These are phyloP conservation scores for Starmerella roubikii DNA, from an alignment of 805 yeast species.

Conservation along the genomic window DNA sequence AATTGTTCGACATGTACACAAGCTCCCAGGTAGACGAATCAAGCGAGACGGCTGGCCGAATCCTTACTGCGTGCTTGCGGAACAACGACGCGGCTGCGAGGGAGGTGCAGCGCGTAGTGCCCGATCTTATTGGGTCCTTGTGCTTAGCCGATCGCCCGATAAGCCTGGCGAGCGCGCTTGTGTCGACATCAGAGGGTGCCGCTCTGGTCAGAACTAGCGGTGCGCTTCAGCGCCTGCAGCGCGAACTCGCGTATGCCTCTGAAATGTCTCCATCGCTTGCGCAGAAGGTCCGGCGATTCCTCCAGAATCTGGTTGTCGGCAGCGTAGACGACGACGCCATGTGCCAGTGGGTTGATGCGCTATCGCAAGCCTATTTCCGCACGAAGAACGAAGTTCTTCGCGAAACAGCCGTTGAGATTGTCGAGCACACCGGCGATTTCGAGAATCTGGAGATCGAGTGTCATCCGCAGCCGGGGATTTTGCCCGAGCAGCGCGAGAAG, in stretches of 20 bases:
- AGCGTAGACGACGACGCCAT: conserved; percentile 11
- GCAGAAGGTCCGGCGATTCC: conserved; percentile 5
- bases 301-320: conserved; percentile 9
- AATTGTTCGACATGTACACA: conserved; percentile 14
- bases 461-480: conserved; percentile 12
- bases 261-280: neutral
- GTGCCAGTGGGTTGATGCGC: conserved; percentile 14
- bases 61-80: conserved; percentile 54
- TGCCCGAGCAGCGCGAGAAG: conserved; percentile 4
- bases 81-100: conserved; percentile 51
- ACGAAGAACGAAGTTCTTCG: conserved; percentile 2
- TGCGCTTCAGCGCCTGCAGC: conserved; percentile 2
- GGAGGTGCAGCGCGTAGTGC: neutral
- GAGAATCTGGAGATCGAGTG: conserved; percentile 9
- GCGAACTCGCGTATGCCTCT: neutral
- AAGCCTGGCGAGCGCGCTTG: conserved; percentile 12
- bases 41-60: conserved; percentile 42
- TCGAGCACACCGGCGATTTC: conserved; percentile 9
- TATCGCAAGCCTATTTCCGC: conserved; percentile 8
- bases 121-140: conserved; percentile 2
- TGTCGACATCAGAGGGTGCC: conserved; percentile 12
- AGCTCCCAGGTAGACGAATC: neutral
- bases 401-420: conserved; percentile 10
- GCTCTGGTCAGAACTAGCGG: neutral
- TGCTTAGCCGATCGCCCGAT: conserved; percentile 8